Base-by-base conservation (phyloP, 2,329 filamentous ascomycete species). In the Aspergillus floridensis region DNA sequence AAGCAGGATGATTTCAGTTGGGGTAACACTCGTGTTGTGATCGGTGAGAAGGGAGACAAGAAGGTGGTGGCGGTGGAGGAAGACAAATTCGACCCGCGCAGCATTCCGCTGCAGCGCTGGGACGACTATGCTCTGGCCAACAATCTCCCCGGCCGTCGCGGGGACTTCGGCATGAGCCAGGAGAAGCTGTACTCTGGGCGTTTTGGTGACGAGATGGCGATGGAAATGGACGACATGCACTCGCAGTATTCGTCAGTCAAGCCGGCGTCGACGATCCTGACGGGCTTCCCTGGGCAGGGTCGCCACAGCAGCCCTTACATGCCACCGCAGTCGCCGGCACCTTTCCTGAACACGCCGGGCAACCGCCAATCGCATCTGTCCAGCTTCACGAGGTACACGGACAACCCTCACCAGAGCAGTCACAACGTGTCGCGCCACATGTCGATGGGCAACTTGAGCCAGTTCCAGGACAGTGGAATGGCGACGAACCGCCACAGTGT, bases 1-100 rank as follows among this genome's bases (percentile, higher is more conserved):
- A 96, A 97, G 78, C 93, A 97, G 76, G 95, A 99, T 77, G 93
- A 99, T 79, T 99, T 99, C 83, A 88, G 88, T 2, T 99, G 95
- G 95, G 95, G 95, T 83, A 98, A 95, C 80, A 99, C 95, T 1
- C 92, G 95, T 85, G 87, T 99, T 65, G 95, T 99, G 66, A 90
- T 98, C 66, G 93, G 92, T 60, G 95, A 99, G 76, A 92, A 93
- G 76, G 93, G 93, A 63, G 86, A 85, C 73, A 96, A 96, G 80
- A 87, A 96, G 72, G 82, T 97, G n/a, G 84, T 99, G 56, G 92
- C 92, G 0, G 86, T 93, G 2, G 84, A 86, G 57, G 90, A 93
- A 61, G 92, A 95, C 73, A 86, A 84, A 10, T 99, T 96, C 71
- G 92, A 99, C 70, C 93, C 95, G 29, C 88, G 91, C 66, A 92